A percentile compares a stretch with the other conserved stretches of the same genome.
These are phyloP conservation scores for Umbelopsis ramanniana DNA, from an alignment of 192 early-diverging fungal genomes.

Conservation along the genomic window DNA sequence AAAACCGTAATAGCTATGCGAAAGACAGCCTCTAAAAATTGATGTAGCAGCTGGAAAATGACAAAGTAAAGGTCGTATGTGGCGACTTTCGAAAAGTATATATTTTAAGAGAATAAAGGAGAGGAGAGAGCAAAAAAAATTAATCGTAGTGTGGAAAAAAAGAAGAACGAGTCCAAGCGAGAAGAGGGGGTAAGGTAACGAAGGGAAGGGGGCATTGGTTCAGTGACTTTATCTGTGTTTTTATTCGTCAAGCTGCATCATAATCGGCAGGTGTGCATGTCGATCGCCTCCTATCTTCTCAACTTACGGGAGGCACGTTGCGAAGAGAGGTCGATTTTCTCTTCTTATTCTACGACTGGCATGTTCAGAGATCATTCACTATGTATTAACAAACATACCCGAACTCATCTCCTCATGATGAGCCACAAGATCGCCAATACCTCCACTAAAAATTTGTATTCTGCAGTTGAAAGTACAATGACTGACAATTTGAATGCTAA, in stretches of 20 bases:
- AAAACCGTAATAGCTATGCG: neutral
- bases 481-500: neutral
- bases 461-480: neutral
- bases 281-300: conserved; percentile 18
- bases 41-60: neutral
- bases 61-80: neutral
- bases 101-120: neutral
- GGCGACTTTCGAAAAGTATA: neutral
- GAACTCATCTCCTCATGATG: neutral
- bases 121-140: neutral
- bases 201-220: neutral
- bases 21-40: neutral
- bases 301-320: neutral
- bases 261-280: conserved; percentile 17
- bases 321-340: neutral
- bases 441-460: too few species aligned
- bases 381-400: neutral
- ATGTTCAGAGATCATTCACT: neutral
- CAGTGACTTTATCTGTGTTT: neutral
- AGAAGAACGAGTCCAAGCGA: neutral
- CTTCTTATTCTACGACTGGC: neutral
- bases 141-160: neutral
- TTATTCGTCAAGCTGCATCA: conserved; percentile 18
- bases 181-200: neutral
- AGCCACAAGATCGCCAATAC: neutral